phyloP scores from a whole-genome alignment of 164 flowering plant species.

The Magnolia kwangsiensis region DNA sequence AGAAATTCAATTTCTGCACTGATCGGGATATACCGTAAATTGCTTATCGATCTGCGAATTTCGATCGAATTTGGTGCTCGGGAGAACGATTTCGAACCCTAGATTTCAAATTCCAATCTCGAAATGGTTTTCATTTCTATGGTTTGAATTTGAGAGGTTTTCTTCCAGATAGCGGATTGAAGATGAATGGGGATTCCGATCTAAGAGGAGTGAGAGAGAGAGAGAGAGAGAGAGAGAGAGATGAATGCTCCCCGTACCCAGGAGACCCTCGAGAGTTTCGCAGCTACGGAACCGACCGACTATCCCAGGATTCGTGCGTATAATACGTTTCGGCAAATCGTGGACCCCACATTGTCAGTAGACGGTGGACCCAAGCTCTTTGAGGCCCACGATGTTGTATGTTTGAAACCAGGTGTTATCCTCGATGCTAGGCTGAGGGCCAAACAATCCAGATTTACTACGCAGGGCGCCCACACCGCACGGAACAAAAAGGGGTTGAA shows the following conservation, averaged over 20 bases:
- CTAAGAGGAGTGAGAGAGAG: background rate
- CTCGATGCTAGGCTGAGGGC: too few species aligned
- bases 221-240: background rate
- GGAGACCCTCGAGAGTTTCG: background rate
- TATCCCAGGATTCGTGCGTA: too few species aligned
- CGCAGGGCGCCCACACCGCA: too few species aligned
- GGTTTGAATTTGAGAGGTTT: too few species aligned
- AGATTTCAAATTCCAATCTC: background rate
- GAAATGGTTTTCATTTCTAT: too few species aligned
- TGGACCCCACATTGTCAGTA: too few species aligned
- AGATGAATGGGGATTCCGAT: background rate
- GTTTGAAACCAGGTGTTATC: too few species aligned
- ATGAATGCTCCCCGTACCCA: background rate
- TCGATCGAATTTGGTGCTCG: background rate
- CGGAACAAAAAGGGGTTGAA: too few species aligned
- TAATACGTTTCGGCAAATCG: too few species aligned
- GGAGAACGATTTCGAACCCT: background rate
- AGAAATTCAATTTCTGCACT: background rate
- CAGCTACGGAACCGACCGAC: background rate
- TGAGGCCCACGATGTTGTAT: too few species aligned
- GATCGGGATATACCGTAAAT: background rate
- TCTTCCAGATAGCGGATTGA: background rate
- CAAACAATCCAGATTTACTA: too few species aligned
- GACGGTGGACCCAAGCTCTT: too few species aligned
- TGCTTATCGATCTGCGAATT: background rate